These are phyloP conservation scores for Osmozyma mogii DNA, from an alignment of 805 yeast species.

Conservation along the genomic window DNA sequence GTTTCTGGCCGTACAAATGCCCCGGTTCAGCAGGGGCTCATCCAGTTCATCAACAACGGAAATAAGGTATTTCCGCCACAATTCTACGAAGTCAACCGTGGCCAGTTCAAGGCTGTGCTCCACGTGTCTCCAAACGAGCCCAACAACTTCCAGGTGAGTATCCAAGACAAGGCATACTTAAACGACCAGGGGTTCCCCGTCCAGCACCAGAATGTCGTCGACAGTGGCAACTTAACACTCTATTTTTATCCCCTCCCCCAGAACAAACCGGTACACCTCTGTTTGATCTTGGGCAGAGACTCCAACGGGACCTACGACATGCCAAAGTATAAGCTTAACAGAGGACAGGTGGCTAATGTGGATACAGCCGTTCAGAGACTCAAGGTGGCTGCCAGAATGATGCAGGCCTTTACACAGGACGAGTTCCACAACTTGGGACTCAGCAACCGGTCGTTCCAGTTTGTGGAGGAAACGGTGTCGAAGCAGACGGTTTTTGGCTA, in stretches of 20 bases:
- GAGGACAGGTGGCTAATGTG: constrained; percentile 57
- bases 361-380: constrained; percentile 67
- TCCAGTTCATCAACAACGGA: constrained; percentile 26
- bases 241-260: constrained; percentile 42
- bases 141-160: constrained; percentile 49
- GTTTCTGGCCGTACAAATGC: constrained; percentile 23
- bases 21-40: constrained; percentile 15
- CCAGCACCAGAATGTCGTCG: constrained; percentile 13
- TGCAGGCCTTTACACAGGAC: constrained; percentile 88
- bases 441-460: constrained; percentile 71
- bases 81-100: constrained; percentile 58
- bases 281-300: constrained; percentile 69
- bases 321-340: constrained; percentile 39
- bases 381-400: constrained; percentile 75
- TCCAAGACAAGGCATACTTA: constrained; percentile 18
- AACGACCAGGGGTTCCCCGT: constrained; percentile 23
- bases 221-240: constrained; percentile 17
- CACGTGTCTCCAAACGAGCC: constrained; percentile 58
- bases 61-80: constrained; percentile 55
- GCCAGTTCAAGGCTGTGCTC: constrained; percentile 67
- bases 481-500: constrained; percentile 28
- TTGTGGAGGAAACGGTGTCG: constrained; percentile 46
- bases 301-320: constrained; percentile 66
- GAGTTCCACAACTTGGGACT: constrained; percentile 76
- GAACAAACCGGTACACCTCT: constrained; percentile 75